A percentile compares a stretch with the other conserved stretches of the same genome.
phyloP scores from a whole-genome alignment of 306 rosid genomes.

The Delonix regia region DNA sequence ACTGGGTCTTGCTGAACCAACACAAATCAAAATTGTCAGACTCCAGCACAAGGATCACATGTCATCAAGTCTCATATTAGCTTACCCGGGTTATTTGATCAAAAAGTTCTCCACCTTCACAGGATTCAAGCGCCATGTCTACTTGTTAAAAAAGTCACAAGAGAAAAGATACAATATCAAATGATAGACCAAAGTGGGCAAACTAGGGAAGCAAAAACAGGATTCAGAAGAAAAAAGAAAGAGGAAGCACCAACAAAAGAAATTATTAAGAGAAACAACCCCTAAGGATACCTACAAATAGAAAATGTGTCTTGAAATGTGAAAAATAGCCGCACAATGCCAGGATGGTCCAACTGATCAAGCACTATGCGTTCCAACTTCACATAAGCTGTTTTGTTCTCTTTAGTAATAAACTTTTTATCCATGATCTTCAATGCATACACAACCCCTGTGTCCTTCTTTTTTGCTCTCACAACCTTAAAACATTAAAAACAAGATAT shows the following conservation, averaged over 20 bases:
- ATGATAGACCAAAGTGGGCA: slow-evolving; percentile 34
- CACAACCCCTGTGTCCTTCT: slow-evolving; percentile 83
- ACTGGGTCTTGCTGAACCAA: neutral
- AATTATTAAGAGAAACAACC: slow-evolving; percentile 27
- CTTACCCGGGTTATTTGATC: slow-evolving; percentile 99
- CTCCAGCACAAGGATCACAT: slow-evolving; percentile 29
- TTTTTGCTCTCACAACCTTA: slow-evolving; percentile 99
- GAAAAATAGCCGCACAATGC: slow-evolving; percentile 88
- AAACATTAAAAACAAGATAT: slow-evolving; percentile 14
- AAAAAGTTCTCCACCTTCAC: slow-evolving; percentile 99
- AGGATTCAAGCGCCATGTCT: slow-evolving; percentile 99
- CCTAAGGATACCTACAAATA: slow-evolving; percentile 75
- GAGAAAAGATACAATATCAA: slow-evolving; percentile 39
- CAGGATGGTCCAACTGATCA: slow-evolving; percentile 97
- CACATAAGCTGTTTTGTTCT: slow-evolving; percentile 96
- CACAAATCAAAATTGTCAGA: slow-evolving; percentile 19
- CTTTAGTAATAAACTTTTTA: slow-evolving; percentile 94
- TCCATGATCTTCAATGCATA: slow-evolving; percentile 99
- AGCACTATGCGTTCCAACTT: slow-evolving; percentile 97
- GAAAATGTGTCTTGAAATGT: slow-evolving; percentile 97
- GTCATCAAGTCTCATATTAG: slow-evolving; percentile 21
- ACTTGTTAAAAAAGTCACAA: slow-evolving; percentile 40
- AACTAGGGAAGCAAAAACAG: slow-evolving; percentile 30
- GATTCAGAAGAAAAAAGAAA: slow-evolving; percentile 10
- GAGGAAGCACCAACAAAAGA: slow-evolving; percentile 27